Evolutionary conservation across 139 green algal genomes (phyloP), one percentile per base, ranked within the genome.

Genomic region (Picocystis salinarum): DNA sequence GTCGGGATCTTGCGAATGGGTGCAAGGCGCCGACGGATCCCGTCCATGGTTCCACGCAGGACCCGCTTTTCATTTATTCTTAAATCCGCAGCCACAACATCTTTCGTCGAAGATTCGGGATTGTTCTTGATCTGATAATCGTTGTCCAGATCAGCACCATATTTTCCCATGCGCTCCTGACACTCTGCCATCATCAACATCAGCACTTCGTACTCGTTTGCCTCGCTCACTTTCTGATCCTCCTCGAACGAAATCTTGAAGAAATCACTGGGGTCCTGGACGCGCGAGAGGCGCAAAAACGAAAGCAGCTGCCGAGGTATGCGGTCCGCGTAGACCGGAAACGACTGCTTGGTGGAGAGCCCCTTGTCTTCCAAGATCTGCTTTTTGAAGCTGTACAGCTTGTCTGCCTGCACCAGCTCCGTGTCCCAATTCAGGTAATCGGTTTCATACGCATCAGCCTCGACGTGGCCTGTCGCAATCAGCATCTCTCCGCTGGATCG

Each of bases 121-220:
- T 64, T 42, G 55, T 91, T 75, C 28, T 76, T 52, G 18, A 70
- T 27, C 59, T 85, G 87, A 10, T 83, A 39, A 27, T 94, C 75
- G 23, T 91, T 76, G 46, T 94, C 83, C 7, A 56, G 30, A 4
- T 40, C 45, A 28, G 40, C 31, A 20, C 50, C 37, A 52, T 87
- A 93, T 1, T 40, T 52, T 4, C 61, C 47, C 28, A 92, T 61
- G 17, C 62, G 48, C 37, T 91, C 78, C 1, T 79, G 60, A 42
- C 72, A 77, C 37, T 96, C 86, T 4, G 59, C 70, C 70, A 94
- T 78, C 20, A 95, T 58, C 34, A 96, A 54, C 64, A 91, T 76
- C 48, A 95, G 67, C 36, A 89, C 63, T 64, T 96, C 86, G 52
- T 96, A 96, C 70, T 96, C 86, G 58, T 96, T 95, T 50, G 80